Evolutionary conservation across 1,284 basidiomycete species (phyloP), one percentile per base, ranked within the genome.

Genomic region (Irpex sp.): DNA sequence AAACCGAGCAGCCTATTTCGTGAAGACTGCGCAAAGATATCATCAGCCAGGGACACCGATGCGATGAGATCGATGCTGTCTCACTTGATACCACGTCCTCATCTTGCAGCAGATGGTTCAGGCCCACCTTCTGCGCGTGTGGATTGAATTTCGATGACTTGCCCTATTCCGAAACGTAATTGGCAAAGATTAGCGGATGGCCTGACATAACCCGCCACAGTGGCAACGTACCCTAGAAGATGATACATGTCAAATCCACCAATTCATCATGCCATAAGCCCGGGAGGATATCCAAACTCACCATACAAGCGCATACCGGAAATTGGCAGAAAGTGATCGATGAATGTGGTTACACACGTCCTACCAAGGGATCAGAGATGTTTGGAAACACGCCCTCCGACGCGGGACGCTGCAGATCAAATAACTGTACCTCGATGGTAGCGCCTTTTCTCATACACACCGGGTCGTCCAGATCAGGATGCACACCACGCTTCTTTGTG

Each of bases 401-500:
- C 37, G n/a, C 37, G n/a, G 31, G 55, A 40, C 5, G 17, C 19
- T 17, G 34, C 36, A 44, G 36, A 58, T 17, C 52, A 11, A 13
- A 26, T 26, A 26, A 54, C 58, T 67, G 66, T 34, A 92, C 93
- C 82, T 98, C 97, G 64, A 98, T 92, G 0, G 94, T 96, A 1
- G 96, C 94, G 0, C 96, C 97, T 71, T 87, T 92, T 61, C 96
- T 84, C 68, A 98, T 78, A 73, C 96, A 96, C 58, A 98, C 88
- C n/a, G 97, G 97, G 76, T 98, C 97, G 0, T 82, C 78, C 17
- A 98, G 78, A 74, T 98, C 97, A 2, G 97, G 95, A 69, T 92
- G 92, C 38, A 84, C 92, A n/a, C 96, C 97, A 57, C 97, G 85
- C 76, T 96, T 96, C 79, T 98, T 98, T 1, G 96, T 98, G 77